Base-by-base conservation (phyloP, 176 grass and related monocot species). In the Oryza punctata region DNA sequence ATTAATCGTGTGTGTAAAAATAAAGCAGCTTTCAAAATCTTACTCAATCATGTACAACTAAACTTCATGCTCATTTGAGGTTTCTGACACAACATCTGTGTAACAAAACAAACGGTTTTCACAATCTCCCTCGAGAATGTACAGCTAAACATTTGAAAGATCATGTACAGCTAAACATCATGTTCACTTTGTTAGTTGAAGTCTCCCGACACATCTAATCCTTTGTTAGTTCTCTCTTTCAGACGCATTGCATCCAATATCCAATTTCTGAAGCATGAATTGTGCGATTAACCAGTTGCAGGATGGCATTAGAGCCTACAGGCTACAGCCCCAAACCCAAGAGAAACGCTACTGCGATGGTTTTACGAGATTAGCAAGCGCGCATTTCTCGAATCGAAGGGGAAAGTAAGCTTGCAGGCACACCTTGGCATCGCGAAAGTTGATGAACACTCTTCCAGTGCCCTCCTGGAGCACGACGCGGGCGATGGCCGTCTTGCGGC, bases 401-500 rank as follows among this genome's bases (percentile, higher is more conserved):
- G 65, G 26, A 13, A 80, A 18, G 25, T 2, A 61, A 67, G 26
- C 52, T 1, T 1, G 54, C 7, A 3, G 54, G 2, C 52, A 54
- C 52, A 99, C 93, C 93, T 94, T 96, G 8, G 89, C 93, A 10
- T 94, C 96, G 4, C 96, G 91, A 73, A 90, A 99, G 81, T 99
- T 99, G 87, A 99, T 93, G 79, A 99, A 90, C 77, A 96, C 82
- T 89, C 79, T 96, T 5, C 96, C 96, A 14, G 90, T 89, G 23
- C 96, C 96, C 82, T 98, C 96, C 86, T 93, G 93, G 60, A 99
- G 90, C 29, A 91, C 96, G 70, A 99, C 96, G 79, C 93, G 90
- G 40, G 96, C 93, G 73, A 84, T 86, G 43, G 96, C 91, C 28
- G 89, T 91, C 78, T 99, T 99, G 81, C 93, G 88, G 41, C 93